Conservation (phyloP, 2,329 filamentous ascomycete genomes). For the Furcasterigmium sp. region DNA sequence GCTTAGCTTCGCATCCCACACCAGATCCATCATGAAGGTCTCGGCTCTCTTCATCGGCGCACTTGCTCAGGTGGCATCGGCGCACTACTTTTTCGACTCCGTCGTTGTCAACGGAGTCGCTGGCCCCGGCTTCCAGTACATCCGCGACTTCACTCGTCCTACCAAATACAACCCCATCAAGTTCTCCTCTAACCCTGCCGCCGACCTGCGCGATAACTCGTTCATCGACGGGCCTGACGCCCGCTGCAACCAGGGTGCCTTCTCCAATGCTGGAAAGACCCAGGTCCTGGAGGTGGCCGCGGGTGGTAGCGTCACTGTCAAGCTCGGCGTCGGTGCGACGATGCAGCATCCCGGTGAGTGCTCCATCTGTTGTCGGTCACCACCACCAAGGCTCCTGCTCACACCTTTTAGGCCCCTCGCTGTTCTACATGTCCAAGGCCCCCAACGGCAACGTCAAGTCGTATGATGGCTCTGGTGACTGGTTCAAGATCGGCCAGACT, state of each 20-base stretch:
- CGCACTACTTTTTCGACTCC: slow-evolving; percentile 22
- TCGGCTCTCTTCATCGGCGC: slow-evolving; percentile 11
- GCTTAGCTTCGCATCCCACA: not conserved
- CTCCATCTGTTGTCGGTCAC: slow-evolving; percentile 1
- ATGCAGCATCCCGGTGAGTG: slow-evolving; percentile 15
- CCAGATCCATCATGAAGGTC: slow-evolving; percentile 14
- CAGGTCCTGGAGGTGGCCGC: slow-evolving; percentile 16
- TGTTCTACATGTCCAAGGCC: slow-evolving; percentile 7
- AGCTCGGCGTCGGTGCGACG: slow-evolving; percentile 11
- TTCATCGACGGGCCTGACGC: slow-evolving; percentile 15
- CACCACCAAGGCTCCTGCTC: not conserved
- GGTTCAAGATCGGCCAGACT: slow-evolving; percentile 16
- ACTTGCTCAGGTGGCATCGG: slow-evolving; percentile 16
- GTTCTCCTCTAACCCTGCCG: slow-evolving; percentile 17
- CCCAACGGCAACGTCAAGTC: slow-evolving; percentile 7
- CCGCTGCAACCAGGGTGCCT: slow-evolving; percentile 22
- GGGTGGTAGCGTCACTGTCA: slow-evolving; percentile 14
- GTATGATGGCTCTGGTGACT: slow-evolving; percentile 20
- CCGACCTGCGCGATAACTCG: slow-evolving; percentile 15
- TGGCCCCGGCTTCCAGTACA: slow-evolving; percentile 12
- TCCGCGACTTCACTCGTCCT: slow-evolving; percentile 18
- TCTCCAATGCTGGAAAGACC: slow-evolving; percentile 12
- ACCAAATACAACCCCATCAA: slow-evolving; percentile 20
- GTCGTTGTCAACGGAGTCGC: slow-evolving; percentile 15
- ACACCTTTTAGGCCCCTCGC: not conserved